Percentiles rank a stretch among this genome's conserved stretches.
These are phyloP conservation scores for Talaromyces proteolyticus DNA, from an alignment of 495 filamentous ascomycete genomes.

Conservation along the genomic window DNA sequence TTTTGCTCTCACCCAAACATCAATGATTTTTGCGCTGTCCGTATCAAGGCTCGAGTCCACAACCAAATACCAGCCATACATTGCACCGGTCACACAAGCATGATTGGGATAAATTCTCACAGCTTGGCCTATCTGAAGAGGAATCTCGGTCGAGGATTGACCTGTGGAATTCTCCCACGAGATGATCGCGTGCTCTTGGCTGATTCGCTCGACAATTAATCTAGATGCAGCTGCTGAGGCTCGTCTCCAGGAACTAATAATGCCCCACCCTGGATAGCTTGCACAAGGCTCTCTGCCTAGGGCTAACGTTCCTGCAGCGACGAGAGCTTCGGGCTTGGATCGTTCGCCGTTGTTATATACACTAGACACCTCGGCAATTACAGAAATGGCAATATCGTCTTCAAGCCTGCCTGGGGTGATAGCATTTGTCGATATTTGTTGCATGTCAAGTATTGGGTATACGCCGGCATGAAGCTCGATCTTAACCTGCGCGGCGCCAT, in stretches of 20 bases:
- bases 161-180: constrained; percentile 13
- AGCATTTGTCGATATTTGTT: constrained; percentile 73
- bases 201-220: constrained; percentile 24
- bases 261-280: constrained; percentile 66
- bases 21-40: constrained; percentile 53
- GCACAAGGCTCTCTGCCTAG: constrained; percentile 72
- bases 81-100: constrained; percentile 70
- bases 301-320: constrained; percentile 65
- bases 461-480: constrained; percentile 70
- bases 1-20: constrained; percentile 56
- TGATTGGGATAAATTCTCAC: constrained; percentile 81
- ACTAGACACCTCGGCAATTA: constrained; percentile 67
- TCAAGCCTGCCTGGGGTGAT: constrained; percentile 31
- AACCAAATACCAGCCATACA: constrained; percentile 69
- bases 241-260: constrained; percentile 56
- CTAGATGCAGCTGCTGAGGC: not conserved
- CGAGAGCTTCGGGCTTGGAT: constrained; percentile 54
- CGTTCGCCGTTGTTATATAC: constrained; percentile 53
- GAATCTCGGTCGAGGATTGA: constrained; percentile 10
- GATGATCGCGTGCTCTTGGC: constrained; percentile 31
- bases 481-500: constrained; percentile 22
- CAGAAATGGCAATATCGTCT: constrained; percentile 57
- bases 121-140: constrained; percentile 32
- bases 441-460: constrained; percentile 72
- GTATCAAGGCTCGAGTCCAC: constrained; percentile 57